Base-by-base conservation (phyloP, 1,139 yeast species). In the Candida neerlandica region DNA sequence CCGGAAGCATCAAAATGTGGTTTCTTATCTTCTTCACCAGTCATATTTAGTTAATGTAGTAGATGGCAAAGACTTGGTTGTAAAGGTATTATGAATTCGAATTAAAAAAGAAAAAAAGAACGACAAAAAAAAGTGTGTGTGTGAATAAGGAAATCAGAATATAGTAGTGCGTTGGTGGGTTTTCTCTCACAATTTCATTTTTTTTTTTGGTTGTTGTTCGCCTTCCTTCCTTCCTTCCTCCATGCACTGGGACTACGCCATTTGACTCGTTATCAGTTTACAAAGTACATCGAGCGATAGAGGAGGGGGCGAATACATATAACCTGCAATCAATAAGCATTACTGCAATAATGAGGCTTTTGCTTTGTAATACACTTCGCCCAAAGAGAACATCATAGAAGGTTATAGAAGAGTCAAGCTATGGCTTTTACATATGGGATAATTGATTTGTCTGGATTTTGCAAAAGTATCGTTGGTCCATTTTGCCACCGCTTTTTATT, bases 1-100 rank as follows among this genome's bases (percentile, higher is more conserved):
- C 80, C 80, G 30, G 77, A 69, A 52, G 77, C 80, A 59, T 76
- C 81, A 59, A 73, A 66, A 56, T 72, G 70, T 30, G 72, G 69
- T 61, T 73, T 74, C 60, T 73, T 61, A 53, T 64, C 67, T 50
- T 65, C 70, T 49, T 59, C 64, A 44, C 53, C 58, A 37, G 70
- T 60, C 73, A 69, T 70, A 19, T 21, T 26, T 10, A 14, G 18
- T 23, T 27, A 33, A 44, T 47, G 26, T 23, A 30, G 15, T 12
- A 10, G 39, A n/a, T 30, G 27, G 16, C 27, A 32, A 34, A 19
- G 23, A 18, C 18, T 41, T 33, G 30, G 14, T 5, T 14, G 27
- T n/a, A 35, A n/a, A 37, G 26, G 44, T 41, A 19, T 21, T 34
- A 37, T 19, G 27, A 34, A 23, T n/a, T 14, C 18, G 30, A 34